These are phyloP conservation scores for Cutaneotrichosporon sp. DNA, from an alignment of 1,284 basidiomycete species.

Conservation along the genomic window DNA sequence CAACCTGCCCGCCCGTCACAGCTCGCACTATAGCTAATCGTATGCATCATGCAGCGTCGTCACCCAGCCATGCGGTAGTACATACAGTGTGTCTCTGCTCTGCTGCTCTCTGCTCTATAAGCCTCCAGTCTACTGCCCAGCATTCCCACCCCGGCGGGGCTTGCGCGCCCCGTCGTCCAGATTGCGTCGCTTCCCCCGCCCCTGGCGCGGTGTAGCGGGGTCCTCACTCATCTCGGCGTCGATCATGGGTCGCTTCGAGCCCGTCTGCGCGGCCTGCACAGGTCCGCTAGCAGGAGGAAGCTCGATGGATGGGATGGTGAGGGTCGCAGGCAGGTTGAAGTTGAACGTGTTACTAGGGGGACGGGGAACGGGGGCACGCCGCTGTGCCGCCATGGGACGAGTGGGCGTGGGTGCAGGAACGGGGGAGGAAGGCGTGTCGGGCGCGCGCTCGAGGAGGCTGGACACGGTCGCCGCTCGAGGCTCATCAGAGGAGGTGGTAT, in stretches of 20 bases:
- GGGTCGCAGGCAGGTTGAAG: conserved; percentile 20
- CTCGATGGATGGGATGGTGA: conserved; percentile 13
- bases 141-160: conserved; percentile 3
- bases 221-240: conserved; percentile 24
- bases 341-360: conserved; percentile 21
- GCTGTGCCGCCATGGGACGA: conserved; percentile 2
- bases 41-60: conserved; percentile 7
- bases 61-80: conserved; percentile 18
- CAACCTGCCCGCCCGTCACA: neutral
- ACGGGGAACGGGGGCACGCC: neutral
- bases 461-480: conserved; percentile 1
- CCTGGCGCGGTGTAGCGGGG: conserved; percentile 17
- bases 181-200: conserved; percentile 22
- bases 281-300: conserved; percentile 16
- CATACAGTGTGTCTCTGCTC: conserved; percentile 15
- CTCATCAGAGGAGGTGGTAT: neutral
- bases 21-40: neutral
- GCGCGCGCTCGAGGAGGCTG: conserved; percentile 14
- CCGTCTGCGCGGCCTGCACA: conserved; percentile 18
- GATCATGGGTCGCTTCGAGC: conserved; percentile 24
- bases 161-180: conserved; percentile 3
- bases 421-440: conserved; percentile 18
- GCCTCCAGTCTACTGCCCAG: neutral
- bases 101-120: neutral
- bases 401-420: conserved; percentile 8